Percentiles rank a stretch among this genome's conserved stretches.
Evolutionary conservation across 345 rosid genomes (phyloP).

Genomic region (Nephelium lappaceum): DNA sequence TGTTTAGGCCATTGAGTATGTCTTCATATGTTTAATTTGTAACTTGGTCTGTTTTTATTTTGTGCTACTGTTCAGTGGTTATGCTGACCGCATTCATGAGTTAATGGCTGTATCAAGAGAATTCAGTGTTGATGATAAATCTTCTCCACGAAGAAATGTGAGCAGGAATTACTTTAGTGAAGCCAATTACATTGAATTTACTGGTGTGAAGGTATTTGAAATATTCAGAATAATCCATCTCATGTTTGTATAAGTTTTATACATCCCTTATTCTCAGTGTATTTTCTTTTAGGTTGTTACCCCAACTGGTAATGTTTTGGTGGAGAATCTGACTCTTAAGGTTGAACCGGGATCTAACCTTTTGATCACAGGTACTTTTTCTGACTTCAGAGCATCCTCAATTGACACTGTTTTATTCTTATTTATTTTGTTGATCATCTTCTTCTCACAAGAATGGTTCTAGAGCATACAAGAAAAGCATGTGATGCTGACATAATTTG

Average conservation of each 20-base stretch:
- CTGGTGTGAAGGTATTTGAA: conserved; percentile 84
- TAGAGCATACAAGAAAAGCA: background rate
- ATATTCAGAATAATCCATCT: conserved; percentile 10
- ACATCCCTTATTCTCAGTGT: conserved; percentile 23
- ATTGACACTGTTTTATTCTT: background rate
- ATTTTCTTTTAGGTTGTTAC: conserved; percentile 81
- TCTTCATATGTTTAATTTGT: conserved; percentile 6
- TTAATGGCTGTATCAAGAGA: conserved; percentile 83
- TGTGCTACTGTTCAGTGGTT: conserved; percentile 65
- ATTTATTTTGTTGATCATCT: background rate
- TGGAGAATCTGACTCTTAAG: conserved; percentile 82
- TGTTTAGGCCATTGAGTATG: background rate
- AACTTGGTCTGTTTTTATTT: conserved; percentile 23
- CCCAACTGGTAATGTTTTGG: conserved; percentile 91
- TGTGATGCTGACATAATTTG: conserved; percentile 9
- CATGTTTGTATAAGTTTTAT: conserved; percentile 9
- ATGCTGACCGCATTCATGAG: conserved; percentile 97
- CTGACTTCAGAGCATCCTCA: conserved; percentile 18
- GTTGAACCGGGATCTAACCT: conserved; percentile 95
- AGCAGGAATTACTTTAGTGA: conserved; percentile 78
- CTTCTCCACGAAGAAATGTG: conserved; percentile 66
- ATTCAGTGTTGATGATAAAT: conserved; percentile 62
- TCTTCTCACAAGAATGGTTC: background rate
- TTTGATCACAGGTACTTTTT: conserved; percentile 86
- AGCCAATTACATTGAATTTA: conserved; percentile 89